Base-by-base conservation (phyloP, 2,329 filamentous ascomycete species). In the Fusarium concolor region DNA sequence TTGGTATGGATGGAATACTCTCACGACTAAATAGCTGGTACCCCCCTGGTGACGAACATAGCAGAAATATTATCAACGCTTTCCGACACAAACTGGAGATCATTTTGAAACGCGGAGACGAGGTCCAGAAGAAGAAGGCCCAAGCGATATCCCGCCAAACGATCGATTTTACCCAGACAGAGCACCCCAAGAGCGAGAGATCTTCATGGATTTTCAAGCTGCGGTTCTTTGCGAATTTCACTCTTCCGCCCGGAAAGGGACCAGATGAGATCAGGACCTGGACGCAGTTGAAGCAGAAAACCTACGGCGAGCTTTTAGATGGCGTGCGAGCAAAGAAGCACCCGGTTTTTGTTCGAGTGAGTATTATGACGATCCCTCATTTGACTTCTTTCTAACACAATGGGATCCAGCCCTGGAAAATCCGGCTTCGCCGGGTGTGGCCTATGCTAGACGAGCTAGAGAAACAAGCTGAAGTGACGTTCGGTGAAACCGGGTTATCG, bases 391-490 rank as follows among this genome's bases (percentile, higher is more conserved):
- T 10, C 45, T 58, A 29, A 71, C 18, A 17, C 10, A 24, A 22
- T 35, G n/a, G n/a, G 12, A 17, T 22, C 15, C 6, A 75, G 72
- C 62, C 66, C 26, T 73, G 53, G 68, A 76, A 73, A 49, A 62
- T 74, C 64, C 61, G 59, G 46, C 33, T 73, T 22, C 72, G 67
- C 28, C 54, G 57, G 15, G 55, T 64, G 56, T 74, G 72, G 72
- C 43, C 58, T 6, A 31, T 60, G 17, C 15, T 73, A 17, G 46
- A 61, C 3, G 52, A 65, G 17, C 29, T 73, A 2, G 59, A 63
- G 10, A 43, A 62, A 6, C n/a, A 67, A 10, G 24, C 55, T 6
- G 46, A 61, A 10, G 22, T 20, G 2, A 46, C 35, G 1, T 15
- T 15, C 10, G 52, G 64, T n/a, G 60, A 61, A 44, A 38, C 57